Percentiles rank a stretch among this genome's conserved stretches.
Evolutionary conservation across 2,329 filamentous ascomycete species (phyloP).

Genomic region (Arthrobotrys sinensis): DNA sequence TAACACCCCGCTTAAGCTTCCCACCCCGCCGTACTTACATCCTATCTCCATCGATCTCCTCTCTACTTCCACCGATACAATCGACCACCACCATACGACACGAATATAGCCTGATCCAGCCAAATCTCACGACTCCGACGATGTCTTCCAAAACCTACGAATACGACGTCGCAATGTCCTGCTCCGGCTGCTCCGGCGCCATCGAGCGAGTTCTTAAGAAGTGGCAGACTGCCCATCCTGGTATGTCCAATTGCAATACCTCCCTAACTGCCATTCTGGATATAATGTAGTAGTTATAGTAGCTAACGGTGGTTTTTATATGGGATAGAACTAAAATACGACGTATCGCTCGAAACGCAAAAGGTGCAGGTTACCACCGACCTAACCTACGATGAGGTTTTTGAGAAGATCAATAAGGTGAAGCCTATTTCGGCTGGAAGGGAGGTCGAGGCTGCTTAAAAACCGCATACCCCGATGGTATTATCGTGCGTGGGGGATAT

Average conservation of each 20-base stretch:
- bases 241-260: conserved; percentile 65
- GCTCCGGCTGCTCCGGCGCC: conserved; percentile 95
- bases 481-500: too few species aligned
- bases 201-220: conserved; percentile 93
- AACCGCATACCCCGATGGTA: too few species aligned
- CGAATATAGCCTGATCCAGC: neutral
- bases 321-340: conserved; percentile 72
- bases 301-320: neutral
- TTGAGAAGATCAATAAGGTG: conserved; percentile 59
- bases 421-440: conserved; percentile 29
- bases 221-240: conserved; percentile 77
- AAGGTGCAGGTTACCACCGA: conserved; percentile 79
- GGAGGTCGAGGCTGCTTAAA: conserved; percentile 14
- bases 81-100: neutral
- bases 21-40: conserved; percentile 4
- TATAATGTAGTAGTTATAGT: neutral
- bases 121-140: neutral
- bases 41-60: too few species aligned
- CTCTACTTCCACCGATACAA: neutral
- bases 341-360: conserved; percentile 88
- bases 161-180: conserved; percentile 95
- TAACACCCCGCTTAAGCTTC: neutral
- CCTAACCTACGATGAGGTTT: conserved; percentile 52
- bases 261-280: conserved; percentile 30
- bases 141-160: conserved; percentile 83